Percentiles rank a stretch among this genome's conserved stretches.
Conservation (phyloP, 2,329 filamentous ascomycete genomes). For the Penicillium italicum region DNA sequence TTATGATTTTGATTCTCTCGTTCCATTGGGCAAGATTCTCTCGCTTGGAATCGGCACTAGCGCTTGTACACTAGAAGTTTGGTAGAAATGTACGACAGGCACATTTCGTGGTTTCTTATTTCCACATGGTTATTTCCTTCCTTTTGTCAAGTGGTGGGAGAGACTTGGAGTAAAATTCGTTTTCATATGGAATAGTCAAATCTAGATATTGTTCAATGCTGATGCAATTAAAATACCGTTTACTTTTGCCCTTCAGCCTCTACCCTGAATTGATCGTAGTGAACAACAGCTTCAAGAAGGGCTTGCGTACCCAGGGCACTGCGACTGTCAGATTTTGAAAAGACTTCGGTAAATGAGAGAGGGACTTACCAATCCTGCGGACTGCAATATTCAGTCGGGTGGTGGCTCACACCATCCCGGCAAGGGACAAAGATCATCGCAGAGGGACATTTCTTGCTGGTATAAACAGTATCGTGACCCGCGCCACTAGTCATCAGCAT, state of each 20-base stretch:
- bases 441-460: constrained; percentile 53
- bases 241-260: background rate
- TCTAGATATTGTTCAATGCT: background rate
- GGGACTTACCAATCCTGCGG: constrained; percentile 40
- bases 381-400: constrained; percentile 57
- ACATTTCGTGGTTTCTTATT: background rate
- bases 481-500: constrained; percentile 55
- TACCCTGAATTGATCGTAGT: constrained; percentile 22
- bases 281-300: constrained; percentile 47
- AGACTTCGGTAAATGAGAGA: fast-evolving
- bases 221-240: background rate
- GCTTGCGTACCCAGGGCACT: constrained; percentile 42
- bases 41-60: background rate
- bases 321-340: background rate
- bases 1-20: background rate
- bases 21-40: background rate
- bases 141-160: background rate
- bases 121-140: background rate
- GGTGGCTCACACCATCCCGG: constrained; percentile 56
- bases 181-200: background rate
- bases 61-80: background rate
- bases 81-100: background rate
- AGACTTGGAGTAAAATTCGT: background rate
- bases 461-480: constrained; percentile 59
- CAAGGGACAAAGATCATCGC: constrained; percentile 64